Evolutionary conservation across 306 rosid genomes (phyloP).

Genomic region (Arachis stenosperma): DNA sequence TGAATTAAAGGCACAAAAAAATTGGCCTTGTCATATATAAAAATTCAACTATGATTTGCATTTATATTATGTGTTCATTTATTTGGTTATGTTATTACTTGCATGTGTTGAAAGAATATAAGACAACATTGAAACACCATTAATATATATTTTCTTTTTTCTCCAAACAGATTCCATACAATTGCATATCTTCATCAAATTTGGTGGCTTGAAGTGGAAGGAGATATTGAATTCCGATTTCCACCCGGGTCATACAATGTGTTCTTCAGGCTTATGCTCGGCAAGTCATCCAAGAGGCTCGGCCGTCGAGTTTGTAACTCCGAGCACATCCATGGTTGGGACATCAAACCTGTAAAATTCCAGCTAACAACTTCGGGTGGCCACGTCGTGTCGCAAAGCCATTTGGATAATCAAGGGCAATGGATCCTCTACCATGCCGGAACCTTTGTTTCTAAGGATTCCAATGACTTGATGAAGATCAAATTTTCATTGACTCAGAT

Average conservation of each 20-base stretch:
- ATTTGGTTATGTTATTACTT: no score
- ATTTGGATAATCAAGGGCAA: slow-evolving; percentile 68
- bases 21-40: no score
- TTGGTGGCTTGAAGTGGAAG: slow-evolving; percentile 93
- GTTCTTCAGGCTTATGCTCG: slow-evolving; percentile 80
- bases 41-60: no score
- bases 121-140: slow-evolving; percentile 6
- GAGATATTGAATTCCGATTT: slow-evolving; percentile 80
- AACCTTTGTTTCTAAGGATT: slow-evolving; percentile 60
- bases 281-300: slow-evolving; percentile 65
- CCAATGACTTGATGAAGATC: slow-evolving; percentile 59
- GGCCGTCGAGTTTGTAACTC: slow-evolving; percentile 72
- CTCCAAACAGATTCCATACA: slow-evolving; percentile 62
- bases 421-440: slow-evolving; percentile 81
- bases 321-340: slow-evolving; percentile 85
- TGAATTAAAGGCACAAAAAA: no score
- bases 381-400: slow-evolving; percentile 54
- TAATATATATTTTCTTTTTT: not conserved
- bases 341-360: slow-evolving; percentile 71
- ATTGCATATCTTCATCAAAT: slow-evolving; percentile 93
- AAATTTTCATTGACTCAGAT: slow-evolving; percentile 79
- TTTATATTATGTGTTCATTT: no score
- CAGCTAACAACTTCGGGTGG: slow-evolving; percentile 74
- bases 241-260: slow-evolving; percentile 68
- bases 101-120: not conserved